A percentile compares a stretch with the other conserved stretches of the same genome.
phyloP scores from a whole-genome alignment of 2,329 filamentous ascomycete species.

The Phialophora tarda region DNA sequence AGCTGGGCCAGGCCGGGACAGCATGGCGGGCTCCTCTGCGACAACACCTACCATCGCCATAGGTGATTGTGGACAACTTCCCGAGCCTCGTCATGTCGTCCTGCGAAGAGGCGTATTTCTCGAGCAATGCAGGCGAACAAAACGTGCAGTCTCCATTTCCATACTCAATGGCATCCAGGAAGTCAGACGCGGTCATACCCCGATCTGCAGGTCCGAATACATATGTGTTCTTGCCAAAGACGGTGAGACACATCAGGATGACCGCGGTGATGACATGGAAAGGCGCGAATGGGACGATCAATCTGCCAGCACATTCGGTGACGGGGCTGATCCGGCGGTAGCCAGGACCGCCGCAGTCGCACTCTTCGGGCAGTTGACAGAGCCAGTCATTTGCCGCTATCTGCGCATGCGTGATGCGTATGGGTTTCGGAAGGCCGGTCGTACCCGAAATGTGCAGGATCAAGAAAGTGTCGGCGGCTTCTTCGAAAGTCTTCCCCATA shows the following conservation, averaged over 20 bases:
- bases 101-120: slow-evolving; percentile 10
- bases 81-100: slow-evolving; percentile 2
- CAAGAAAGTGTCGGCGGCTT: slow-evolving; percentile 14
- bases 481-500: slow-evolving; percentile 10
- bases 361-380: slow-evolving; percentile 8
- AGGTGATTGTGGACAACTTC: slow-evolving; percentile 5
- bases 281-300: slow-evolving; percentile 15
- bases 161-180: slow-evolving; percentile 12
- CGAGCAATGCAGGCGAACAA: slow-evolving; percentile 13
- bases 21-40: neutral
- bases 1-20: neutral
- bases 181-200: slow-evolving; percentile 4
- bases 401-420: slow-evolving; percentile 83
- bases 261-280: slow-evolving; percentile 17
- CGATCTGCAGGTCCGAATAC: slow-evolving; percentile 16
- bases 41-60: slow-evolving; percentile 13
- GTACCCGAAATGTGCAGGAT: slow-evolving; percentile 67
- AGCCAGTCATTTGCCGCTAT: slow-evolving; percentile 70
- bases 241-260: slow-evolving; percentile 16
- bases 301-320: slow-evolving; percentile 1
- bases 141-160: slow-evolving; percentile 13
- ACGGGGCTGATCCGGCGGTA: slow-evolving; percentile 14
- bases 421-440: slow-evolving; percentile 86
- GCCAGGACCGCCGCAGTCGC: slow-evolving; percentile 13
- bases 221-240: slow-evolving; percentile 15